Conservation (phyloP, 177 flowering plant genomes). For the Telopea speciosissima region DNA sequence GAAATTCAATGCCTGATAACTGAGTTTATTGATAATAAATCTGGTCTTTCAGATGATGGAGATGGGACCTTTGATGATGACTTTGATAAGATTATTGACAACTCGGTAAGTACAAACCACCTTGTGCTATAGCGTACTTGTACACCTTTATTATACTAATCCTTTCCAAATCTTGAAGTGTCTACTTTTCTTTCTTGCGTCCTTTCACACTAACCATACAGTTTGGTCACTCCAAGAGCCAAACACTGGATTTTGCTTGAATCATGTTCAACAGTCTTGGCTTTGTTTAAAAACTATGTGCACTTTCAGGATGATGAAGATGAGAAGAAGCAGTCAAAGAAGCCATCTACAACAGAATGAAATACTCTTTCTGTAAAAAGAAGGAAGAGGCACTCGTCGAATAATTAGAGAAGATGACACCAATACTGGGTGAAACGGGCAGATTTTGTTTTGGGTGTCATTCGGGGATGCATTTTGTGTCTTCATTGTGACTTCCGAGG, state of each 20-base stretch:
- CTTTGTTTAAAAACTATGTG: background rate
- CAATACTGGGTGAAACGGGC: background rate
- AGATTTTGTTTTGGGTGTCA: background rate
- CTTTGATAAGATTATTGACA: slow-evolving; percentile 71
- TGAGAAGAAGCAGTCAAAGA: slow-evolving; percentile 21
- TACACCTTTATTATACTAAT: background rate
- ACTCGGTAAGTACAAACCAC: slow-evolving; percentile 46
- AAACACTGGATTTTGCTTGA: background rate
- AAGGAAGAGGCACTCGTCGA: background rate
- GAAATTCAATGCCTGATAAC: background rate
- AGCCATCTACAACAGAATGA: background rate
- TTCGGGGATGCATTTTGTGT: background rate
- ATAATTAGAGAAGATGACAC: background rate
- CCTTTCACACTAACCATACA: background rate
- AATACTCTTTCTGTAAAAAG: background rate
- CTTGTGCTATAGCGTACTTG: background rate
- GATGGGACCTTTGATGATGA: slow-evolving; percentile 64
- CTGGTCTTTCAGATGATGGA: slow-evolving; percentile 22
- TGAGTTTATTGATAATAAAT: background rate
- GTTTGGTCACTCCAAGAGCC: background rate
- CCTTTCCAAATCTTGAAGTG: background rate
- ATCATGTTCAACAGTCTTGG: background rate
- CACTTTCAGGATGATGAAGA: slow-evolving; percentile 38
- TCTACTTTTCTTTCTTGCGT: background rate
- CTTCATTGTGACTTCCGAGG: background rate